These are phyloP conservation scores for Stephania japonica DNA, from an alignment of 164 flowering plant species.

Conservation along the genomic window DNA sequence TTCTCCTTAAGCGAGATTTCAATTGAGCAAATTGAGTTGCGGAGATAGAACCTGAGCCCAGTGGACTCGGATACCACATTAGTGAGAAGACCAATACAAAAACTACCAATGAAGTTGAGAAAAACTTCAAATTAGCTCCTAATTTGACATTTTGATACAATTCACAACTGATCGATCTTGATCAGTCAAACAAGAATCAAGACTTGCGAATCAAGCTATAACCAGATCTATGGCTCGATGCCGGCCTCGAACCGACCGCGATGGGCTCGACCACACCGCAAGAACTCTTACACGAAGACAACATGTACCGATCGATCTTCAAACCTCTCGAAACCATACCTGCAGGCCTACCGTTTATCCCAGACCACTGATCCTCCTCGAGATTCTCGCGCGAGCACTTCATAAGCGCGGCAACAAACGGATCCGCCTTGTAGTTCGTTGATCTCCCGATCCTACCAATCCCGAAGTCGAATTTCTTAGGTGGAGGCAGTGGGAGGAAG, in stretches of 20 bases:
- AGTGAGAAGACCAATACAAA: background rate
- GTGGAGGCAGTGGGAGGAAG: background rate
- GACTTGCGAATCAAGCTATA: background rate
- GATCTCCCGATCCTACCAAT: background rate
- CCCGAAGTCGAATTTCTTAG: background rate
- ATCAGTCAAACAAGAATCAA: background rate
- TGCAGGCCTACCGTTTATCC: background rate
- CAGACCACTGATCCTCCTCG: background rate
- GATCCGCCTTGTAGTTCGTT: background rate
- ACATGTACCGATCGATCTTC: background rate
- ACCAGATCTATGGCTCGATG: background rate
- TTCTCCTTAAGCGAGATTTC: too few relatives aligned
- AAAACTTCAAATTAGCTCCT: background rate
- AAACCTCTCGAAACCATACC: background rate
- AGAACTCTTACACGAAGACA: background rate
- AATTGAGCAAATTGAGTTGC: too few relatives aligned
- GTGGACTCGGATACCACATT: too few relatives aligned
- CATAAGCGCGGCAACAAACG: background rate
- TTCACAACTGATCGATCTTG: background rate
- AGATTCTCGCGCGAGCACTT: background rate
- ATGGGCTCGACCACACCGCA: background rate
- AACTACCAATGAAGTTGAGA: background rate
- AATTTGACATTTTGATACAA: background rate
- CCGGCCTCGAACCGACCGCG: background rate
- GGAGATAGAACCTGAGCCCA: too few relatives aligned